Evolutionary conservation across 2,329 filamentous ascomycete genomes (phyloP).

Genomic region (Cercospora sp.): DNA sequence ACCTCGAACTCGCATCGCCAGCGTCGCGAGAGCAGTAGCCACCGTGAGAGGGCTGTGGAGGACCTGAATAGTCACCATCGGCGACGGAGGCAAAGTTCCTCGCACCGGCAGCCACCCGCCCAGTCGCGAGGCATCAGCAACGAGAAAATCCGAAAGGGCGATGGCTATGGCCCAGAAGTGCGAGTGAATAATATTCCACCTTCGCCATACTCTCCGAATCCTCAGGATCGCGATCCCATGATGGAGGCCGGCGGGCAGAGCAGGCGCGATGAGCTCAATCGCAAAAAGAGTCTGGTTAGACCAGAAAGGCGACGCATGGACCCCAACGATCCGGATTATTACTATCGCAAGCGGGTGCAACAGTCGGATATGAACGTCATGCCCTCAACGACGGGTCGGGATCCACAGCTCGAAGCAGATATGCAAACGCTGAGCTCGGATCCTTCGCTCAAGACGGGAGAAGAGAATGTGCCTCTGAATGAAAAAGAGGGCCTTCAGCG

Average conservation of each 20-base stretch:
- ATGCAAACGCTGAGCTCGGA: constrained; percentile 61
- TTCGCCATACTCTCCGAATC: constrained; percentile 46
- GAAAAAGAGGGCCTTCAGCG: constrained; percentile 27
- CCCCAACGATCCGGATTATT: constrained; percentile 86
- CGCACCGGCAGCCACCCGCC: constrained; percentile 12
- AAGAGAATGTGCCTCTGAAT: constrained; percentile 40
- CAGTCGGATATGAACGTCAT: constrained; percentile 87
- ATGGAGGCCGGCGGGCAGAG: constrained; percentile 46
- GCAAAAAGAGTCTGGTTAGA: constrained; percentile 85
- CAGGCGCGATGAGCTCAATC: constrained; percentile 53
- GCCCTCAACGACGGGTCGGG: constrained; percentile 89
- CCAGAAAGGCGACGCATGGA: constrained; percentile 86
- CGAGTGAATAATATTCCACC: constrained; percentile 32
- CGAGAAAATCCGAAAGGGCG: constrained; percentile 41
- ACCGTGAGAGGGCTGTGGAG: constrained; percentile 19
- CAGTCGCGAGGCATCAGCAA: constrained; percentile 14
- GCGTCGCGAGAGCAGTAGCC: constrained; percentile 27
- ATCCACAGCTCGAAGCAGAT: constrained; percentile 72
- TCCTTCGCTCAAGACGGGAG: constrained; percentile 23
- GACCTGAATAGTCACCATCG: constrained; percentile 25
- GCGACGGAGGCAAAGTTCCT: constrained; percentile 30
- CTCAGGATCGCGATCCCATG: constrained; percentile 54
- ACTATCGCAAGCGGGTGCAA: constrained; percentile 79
- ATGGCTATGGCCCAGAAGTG: constrained; percentile 18
- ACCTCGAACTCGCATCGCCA: constrained; percentile 25